Evolutionary conservation across 805 yeast genomes (phyloP).

Genomic region (Yamadazyma ubonensis): DNA sequence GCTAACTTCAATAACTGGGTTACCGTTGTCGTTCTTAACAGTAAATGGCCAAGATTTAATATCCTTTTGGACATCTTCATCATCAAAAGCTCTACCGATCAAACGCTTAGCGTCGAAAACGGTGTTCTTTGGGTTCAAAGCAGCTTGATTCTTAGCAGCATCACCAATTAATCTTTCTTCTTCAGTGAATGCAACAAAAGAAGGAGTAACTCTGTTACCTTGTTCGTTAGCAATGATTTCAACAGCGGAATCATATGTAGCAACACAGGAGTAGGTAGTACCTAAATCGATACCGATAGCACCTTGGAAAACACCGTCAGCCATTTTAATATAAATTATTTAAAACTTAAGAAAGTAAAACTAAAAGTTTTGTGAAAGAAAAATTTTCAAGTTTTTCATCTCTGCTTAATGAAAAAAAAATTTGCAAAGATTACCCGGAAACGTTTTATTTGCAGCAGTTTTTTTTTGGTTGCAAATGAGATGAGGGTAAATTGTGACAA

Average conservation of each 20-base stretch:
- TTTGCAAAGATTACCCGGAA: constrained; percentile 11
- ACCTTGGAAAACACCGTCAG: constrained; percentile 99
- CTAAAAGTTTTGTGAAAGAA: constrained; percentile 9
- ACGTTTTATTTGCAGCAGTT: constrained; percentile 9
- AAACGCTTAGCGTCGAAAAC: constrained; percentile 52
- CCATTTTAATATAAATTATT: constrained; percentile 49
- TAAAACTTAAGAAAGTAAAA: constrained; percentile 10
- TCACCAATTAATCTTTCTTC: constrained; percentile 54
- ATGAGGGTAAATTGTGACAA: too few relatives aligned
- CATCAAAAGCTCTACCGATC: constrained; percentile 61
- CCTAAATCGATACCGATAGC: constrained; percentile 55
- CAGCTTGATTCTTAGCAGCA: constrained; percentile 52
- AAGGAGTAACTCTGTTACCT: constrained; percentile 53
- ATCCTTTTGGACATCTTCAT: constrained; percentile 59
- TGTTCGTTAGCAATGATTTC: constrained; percentile 52
- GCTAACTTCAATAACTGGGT: constrained; percentile 48
- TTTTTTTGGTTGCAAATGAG: constrained; percentile 6
- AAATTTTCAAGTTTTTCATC: constrained; percentile 13
- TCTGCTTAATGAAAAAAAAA: constrained; percentile 8
- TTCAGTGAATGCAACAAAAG: constrained; percentile 48
- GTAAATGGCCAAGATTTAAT: constrained; percentile 50
- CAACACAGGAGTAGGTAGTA: constrained; percentile 53
- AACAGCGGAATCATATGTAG: constrained; percentile 49
- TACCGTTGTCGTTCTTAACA: constrained; percentile 44
- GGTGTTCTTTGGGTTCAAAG: constrained; percentile 50